A percentile compares a stretch with the other conserved stretches of the same genome.
phyloP scores from a whole-genome alignment of 2,329 filamentous ascomycete species.

The Celoporthe dispersa region DNA sequence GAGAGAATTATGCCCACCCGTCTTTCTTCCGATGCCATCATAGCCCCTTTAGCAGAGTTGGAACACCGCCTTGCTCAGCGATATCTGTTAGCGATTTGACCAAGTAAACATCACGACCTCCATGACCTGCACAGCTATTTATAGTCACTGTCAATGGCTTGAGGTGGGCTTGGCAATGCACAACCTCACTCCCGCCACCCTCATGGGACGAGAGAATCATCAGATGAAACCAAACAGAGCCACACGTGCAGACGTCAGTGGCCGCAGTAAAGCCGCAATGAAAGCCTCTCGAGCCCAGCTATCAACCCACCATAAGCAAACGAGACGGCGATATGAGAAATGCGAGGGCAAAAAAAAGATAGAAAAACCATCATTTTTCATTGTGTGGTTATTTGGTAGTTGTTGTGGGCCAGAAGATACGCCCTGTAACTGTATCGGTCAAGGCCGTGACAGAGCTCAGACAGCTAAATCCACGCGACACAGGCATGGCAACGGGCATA shows the following conservation, averaged over 20 bases:
- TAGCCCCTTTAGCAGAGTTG: neutral
- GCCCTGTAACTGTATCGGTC: neutral
- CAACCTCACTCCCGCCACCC: neutral
- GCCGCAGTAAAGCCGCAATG: neutral
- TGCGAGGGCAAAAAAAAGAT: neutral
- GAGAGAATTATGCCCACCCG: neutral
- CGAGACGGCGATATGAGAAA: too few relatives aligned
- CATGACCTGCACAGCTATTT: neutral
- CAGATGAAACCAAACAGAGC: neutral
- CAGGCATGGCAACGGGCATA: neutral
- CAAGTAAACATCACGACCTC: neutral
- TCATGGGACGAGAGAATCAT: neutral
- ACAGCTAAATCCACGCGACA: neutral
- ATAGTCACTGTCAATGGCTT: neutral
- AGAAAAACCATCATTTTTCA: neutral
- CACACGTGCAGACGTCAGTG: neutral
- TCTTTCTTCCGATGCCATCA: constrained; percentile 3
- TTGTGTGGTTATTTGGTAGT: neutral
- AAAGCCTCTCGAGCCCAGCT: neutral
- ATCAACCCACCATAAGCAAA: too few relatives aligned
- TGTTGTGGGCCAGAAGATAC: neutral
- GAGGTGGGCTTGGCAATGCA: neutral
- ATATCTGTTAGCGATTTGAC: neutral
- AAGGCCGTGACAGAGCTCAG: neutral
- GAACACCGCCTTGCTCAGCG: neutral